phyloP scores from a whole-genome alignment of 306 rosid species.

The Styphnolobium japonicum region DNA sequence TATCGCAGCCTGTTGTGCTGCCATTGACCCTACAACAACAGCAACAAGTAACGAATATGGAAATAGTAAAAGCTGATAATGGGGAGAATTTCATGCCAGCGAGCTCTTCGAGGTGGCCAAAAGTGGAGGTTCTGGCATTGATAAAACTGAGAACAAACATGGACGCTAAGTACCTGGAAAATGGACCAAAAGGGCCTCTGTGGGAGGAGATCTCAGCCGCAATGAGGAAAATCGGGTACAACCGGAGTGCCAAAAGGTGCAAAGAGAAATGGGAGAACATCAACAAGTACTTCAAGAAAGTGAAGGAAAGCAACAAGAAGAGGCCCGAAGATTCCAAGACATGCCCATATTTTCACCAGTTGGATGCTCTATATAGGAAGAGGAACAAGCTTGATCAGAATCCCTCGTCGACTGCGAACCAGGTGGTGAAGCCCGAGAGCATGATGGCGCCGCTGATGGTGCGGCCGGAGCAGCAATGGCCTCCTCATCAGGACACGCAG shows the following conservation, averaged over 20 bases:
- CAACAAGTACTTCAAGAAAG: constrained; percentile 97
- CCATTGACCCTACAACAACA: neutral
- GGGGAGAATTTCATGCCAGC: constrained; percentile 19
- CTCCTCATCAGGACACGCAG: constrained; percentile 42
- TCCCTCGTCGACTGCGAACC: no score
- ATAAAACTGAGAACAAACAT: constrained; percentile 60
- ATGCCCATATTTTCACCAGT: constrained; percentile 79
- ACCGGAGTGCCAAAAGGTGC: constrained; percentile 75
- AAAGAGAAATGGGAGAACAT: constrained; percentile 99
- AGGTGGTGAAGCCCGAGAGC: constrained; percentile 30
- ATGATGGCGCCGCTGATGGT: constrained; percentile 69
- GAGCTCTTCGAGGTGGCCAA: constrained; percentile 89
- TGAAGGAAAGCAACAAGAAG: constrained; percentile 78
- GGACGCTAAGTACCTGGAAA: constrained; percentile 74
- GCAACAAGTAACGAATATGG: constrained; percentile 22
- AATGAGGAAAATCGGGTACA: constrained; percentile 73
- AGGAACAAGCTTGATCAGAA: constrained; percentile 44
- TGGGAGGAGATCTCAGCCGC: constrained; percentile 90
- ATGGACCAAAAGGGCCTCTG: constrained; percentile 77
- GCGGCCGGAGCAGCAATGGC: constrained; percentile 96
- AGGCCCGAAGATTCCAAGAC: constrained; percentile 88
- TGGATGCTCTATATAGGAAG: constrained; percentile 70
- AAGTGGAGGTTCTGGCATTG: constrained; percentile 70
- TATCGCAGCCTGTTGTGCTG: neutral
- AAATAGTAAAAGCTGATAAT: constrained; percentile 28